Base-by-base conservation (phyloP, 1,139 yeast species). In the Wickerhamomyces sp. region DNA sequence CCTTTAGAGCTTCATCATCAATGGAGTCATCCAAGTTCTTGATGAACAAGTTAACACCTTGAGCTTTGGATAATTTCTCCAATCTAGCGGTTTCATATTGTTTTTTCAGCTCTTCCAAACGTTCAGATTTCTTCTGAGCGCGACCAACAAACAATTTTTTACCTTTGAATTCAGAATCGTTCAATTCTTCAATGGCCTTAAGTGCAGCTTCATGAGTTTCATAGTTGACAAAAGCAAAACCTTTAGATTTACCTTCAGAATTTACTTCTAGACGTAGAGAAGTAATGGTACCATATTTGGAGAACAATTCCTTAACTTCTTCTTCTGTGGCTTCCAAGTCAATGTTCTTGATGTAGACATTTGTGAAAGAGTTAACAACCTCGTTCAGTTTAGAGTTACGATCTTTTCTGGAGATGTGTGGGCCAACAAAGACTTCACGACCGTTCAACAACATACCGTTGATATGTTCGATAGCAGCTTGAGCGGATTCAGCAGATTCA, bases 71-170 rank as follows among this genome's bases (percentile, higher is more conserved):
- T 63, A 87, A 72, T 68, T 87, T 87, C 72, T 91, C 97, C 62
- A 84, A 75, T 66, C 95, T 83, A 54, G 86, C 82, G 52, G 87
- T 79, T 70, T 93, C 97, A 71, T 87, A 84, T 70, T 87, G 95
- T 70, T 81, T 84, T 76, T 86, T 88, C 66, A 91, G 84, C 69
- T 89, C 95, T 71, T 88, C 96, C 62, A 83, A 70, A 73, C 99
- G 89, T 76, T 91, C 99, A 67, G 86, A 76, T 78, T 88, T 91
- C 88, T 88, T 91, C 74, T 91, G 98, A 53, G 99, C 99, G 70
- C 98, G 88, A 56, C 96, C 96, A 57, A 91, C 98, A 65, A 81
- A 91, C 51, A 91, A 71, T 66, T 74, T 78, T 71, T 85, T 88
- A 58, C 91, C 91, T 56, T 76, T 78, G 62, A 82, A 66, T 59